These are phyloP conservation scores for Senna tora DNA, from an alignment of 306 rosid species.

Conservation along the genomic window DNA sequence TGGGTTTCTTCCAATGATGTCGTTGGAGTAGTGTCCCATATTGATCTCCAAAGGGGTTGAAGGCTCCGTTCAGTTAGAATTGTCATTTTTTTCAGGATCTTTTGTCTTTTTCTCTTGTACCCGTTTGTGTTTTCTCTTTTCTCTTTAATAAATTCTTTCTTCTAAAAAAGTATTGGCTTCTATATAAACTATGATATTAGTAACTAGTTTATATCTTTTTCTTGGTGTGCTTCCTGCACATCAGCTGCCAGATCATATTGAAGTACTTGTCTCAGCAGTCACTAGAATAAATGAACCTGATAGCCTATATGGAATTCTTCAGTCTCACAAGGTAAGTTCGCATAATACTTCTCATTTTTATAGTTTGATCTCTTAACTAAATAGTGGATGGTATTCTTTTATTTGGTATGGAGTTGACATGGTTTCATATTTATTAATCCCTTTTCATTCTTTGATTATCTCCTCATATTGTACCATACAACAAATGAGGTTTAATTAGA, in stretches of 20 bases:
- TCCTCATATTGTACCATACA: not conserved
- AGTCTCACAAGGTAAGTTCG: conserved; percentile 82
- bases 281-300: conserved; percentile 93
- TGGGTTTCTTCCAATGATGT: too few relatives aligned
- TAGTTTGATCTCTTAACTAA: conserved; percentile 25
- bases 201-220: conserved; percentile 17
- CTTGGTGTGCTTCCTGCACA: conserved; percentile 33
- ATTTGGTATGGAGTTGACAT: not conserved
- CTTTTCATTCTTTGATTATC: not conserved
- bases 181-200: conserved; percentile 6
- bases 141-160: too few relatives aligned
- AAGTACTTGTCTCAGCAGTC: conserved; percentile 80
- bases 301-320: conserved; percentile 93
- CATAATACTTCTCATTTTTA: conserved; percentile 10
- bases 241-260: conserved; percentile 85
- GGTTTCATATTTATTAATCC: not conserved
- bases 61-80: too few relatives aligned
- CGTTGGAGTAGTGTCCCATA: too few relatives aligned
- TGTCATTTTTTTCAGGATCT: too few relatives aligned
- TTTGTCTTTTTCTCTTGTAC: too few relatives aligned
- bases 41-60: too few relatives aligned
- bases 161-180: not conserved
- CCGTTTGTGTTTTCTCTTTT: too few relatives aligned
- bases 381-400: not conserved
- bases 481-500: not conserved